Conservation (phyloP, 495 filamentous ascomycete species). For the Aspergillus sclerotiicarbonarius region DNA sequence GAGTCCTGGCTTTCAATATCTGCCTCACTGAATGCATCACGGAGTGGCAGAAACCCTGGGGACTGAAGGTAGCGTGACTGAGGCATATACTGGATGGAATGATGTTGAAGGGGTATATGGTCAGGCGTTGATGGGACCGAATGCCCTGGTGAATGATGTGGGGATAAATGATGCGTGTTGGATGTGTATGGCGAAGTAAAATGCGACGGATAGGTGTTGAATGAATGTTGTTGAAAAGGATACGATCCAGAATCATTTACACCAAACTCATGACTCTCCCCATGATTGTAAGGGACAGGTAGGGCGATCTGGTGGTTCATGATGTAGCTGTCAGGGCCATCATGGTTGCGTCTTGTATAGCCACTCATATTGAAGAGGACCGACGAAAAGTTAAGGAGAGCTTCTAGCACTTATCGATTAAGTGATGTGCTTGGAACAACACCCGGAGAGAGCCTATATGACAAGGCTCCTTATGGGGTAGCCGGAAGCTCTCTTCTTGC, state of each 20-base stretch:
- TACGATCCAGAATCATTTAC: conserved; percentile 33
- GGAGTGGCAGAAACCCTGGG: conserved; percentile 35
- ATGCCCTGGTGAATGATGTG: conserved; percentile 34
- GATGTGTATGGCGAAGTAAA: conserved; percentile 35
- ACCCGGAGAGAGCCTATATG: not conserved
- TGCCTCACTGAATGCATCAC: conserved; percentile 32
- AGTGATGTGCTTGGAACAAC: not conserved
- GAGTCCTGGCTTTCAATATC: conserved; percentile 49
- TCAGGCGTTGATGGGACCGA: conserved; percentile 34
- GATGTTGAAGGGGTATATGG: conserved; percentile 32
- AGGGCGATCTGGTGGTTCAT: conserved; percentile 39
- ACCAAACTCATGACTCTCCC: conserved; percentile 33
- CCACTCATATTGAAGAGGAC: conserved; percentile 31
- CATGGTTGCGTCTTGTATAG: conserved; percentile 36
- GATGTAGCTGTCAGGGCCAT: conserved; percentile 37
- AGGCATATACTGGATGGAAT: conserved; percentile 33
- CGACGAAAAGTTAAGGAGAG: not conserved
- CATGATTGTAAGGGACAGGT: conserved; percentile 33
- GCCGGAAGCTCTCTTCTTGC: not conserved
- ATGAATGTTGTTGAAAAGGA: conserved; percentile 36
- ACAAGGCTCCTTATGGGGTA: not conserved
- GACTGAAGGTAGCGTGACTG: conserved; percentile 37
- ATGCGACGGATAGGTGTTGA: conserved; percentile 35
- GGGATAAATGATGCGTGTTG: conserved; percentile 28
- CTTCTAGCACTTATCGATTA: not conserved